Percentiles rank a stretch among this genome's conserved stretches.
Evolutionary conservation across 306 rosid genomes (phyloP).

Genomic region (Biancaea sappan): DNA sequence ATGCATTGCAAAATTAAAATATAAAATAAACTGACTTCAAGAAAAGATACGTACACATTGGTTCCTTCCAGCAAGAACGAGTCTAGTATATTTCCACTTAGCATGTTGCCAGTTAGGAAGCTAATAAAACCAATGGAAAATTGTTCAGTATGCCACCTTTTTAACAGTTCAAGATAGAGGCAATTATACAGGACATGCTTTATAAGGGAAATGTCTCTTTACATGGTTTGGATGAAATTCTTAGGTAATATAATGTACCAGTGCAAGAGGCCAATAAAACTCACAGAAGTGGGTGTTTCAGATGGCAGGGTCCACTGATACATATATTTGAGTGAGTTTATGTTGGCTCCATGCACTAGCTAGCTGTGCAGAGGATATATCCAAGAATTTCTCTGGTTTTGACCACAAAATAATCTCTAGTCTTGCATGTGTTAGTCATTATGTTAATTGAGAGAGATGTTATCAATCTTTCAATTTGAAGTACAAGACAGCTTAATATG

Average conservation of each 20-base stretch:
- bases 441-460: slow-evolving; percentile 16
- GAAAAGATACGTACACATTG: slow-evolving; percentile 62
- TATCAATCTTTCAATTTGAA: neutral
- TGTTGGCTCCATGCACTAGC: neutral
- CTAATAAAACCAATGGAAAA: slow-evolving; percentile 46
- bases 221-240: neutral
- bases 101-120: slow-evolving; percentile 70
- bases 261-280: neutral
- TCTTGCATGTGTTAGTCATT: neutral
- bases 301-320: neutral
- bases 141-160: slow-evolving; percentile 6
- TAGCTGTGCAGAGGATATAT: neutral
- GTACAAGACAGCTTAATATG: slow-evolving; percentile 12
- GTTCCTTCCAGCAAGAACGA: slow-evolving; percentile 70
- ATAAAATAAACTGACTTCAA: slow-evolving; percentile 23
- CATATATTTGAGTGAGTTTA: neutral
- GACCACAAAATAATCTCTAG: slow-evolving; percentile 9
- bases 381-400: slow-evolving; percentile 9
- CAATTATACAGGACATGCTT: slow-evolving; percentile 22
- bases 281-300: neutral
- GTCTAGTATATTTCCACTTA: slow-evolving; percentile 67
- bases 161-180: slow-evolving; percentile 29
- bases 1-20: neutral
- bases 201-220: neutral
- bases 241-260: neutral